Evolutionary conservation across 371 early-diverging fungal genomes (phyloP), one percentile per base, ranked within the genome.

Genomic region (Chytridium lagenaria): DNA sequence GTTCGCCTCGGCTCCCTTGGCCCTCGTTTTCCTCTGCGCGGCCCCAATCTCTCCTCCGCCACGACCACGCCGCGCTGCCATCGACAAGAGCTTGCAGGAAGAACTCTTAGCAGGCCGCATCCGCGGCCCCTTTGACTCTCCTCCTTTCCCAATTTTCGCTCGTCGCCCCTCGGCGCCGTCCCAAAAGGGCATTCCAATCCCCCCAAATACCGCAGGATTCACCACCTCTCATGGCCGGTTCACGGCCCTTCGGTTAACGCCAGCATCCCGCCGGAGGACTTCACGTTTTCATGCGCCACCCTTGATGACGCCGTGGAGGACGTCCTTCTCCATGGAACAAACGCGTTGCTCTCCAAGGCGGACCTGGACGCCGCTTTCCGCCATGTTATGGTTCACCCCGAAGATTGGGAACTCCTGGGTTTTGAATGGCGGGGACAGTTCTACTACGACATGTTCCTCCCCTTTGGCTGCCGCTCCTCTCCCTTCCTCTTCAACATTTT

Each of bases 401-500:
- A 70, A 33, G 70, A 70, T 57, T 70, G 70, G 70, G 70, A 70
- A 30, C 31, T 70, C 2, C 49, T 70, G 16, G 70, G 70, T 26
- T 70, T 70, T 59, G 61, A 22, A 7, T 70, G 70, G 70, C 3
- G 23, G 12, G 70, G 61, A 2, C 12, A n/a, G 7, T 70, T 12
- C 37, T 70, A 34, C 37, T 59, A 34, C 31, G 61, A 70, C n/a
- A 59, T 59, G n/a, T 59, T 59, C 59, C 63, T 70, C 12, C 70
- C 70, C 22, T 70, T 70, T 38, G 70, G 70, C 30, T 49, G 57
- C n/a, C 61, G 70, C 19, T 70, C 70, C 12, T 16, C 59, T 38
- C 70, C 70, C 44, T 70, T 70, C 63, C 70, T 70, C 22, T 70
- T 31, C 63, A 70, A 70, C 30, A 26, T 70, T 10, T 70, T 70